Evolutionary conservation across 306 rosid genomes (phyloP), one percentile per base, ranked within the genome.

Genomic region (Cicer bijugum): DNA sequence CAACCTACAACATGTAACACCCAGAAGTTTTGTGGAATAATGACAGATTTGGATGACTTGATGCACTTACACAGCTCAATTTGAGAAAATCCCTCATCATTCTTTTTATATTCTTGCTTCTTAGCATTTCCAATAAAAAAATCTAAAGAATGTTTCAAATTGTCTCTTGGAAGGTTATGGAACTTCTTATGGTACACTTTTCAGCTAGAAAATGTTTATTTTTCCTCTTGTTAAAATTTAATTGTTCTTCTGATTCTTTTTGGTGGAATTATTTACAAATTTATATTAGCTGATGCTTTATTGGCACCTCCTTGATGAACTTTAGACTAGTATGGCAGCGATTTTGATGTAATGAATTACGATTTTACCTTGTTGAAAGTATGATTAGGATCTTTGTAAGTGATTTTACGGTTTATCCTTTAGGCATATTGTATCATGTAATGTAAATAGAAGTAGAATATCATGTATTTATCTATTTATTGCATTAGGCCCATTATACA

Each of bases 331-430:
- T 55, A 15, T 4, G 14, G 16, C 42, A 52, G 33, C 15, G 62
- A 55, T 65, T 65, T 69, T 69, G 47, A 45, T 58, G n/a, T 53
- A 15, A 19, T 53, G 28, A 69, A 46, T 9, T 77, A 44, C 46
- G 8, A 11, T 47, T 38, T 52, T 62, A 14, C 17, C 61, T 48
- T 17, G 60, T 53, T 17, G 33, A 9, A 53, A 53, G 4, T 53
- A 17, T 53, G 12, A 17, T 53, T 17, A 53, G 60, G 60, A 19
- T 53, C 35, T 53, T 19, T 53, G 59, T 53, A 17, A 9, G 33
- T 19, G 17, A 53, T 53, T 53, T 11, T 53, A 53, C 59, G 1
- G 59, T 52, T 53, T 48, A 48, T 48, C 19, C 8, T 53, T 53
- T 8, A 8, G 12, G 10, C 33, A 17, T 51, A 51, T 53, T 6